Evolutionary conservation across 805 yeast genomes (phyloP), one percentile per base, ranked within the genome.

Genomic region (Saturnispora serradocipensis): DNA sequence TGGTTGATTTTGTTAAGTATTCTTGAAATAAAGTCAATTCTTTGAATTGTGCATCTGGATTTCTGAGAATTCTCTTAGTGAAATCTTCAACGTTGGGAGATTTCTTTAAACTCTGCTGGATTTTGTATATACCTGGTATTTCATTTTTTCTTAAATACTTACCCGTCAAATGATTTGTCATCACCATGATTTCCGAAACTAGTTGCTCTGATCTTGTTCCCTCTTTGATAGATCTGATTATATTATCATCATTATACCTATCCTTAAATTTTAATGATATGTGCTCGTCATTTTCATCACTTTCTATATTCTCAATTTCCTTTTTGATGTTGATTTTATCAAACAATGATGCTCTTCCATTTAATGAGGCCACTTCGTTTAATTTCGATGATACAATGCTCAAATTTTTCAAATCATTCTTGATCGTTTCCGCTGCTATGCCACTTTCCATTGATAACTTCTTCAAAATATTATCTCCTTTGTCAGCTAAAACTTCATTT

Each of bases 161-260:
- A 1, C 85, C 85, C 1, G 81, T 72, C 3, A 82, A 67, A n/a
- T 74, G 68, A 62, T 88, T 89, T 1, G 93, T 88, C 44, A 78
- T 67, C 24, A 90, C 76, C 99, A 91, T 91, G 46, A 86, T 64
- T 62, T 91, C 95, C 0, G 91, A 76, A 2, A 91, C 97, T 25
- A 91, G 70, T 2, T 72, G 60, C 39, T 78, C 80, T 0, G 96
- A 81, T 35, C 72, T 67, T 0, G 80, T 52, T n/a, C 53, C 57
- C 51, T 47, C 18, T 36, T 46, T 39, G 15, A 45, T 51, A 5
- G 50, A 43, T 22, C 48, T 44, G 2, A 32, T 24, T 15, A 48
- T 53, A 2, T 52, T 27, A 35, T 54, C 57, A 49, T 57, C 55
- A 48, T 53, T 55, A 18, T 48, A 43, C 16, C 28, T 30, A 32